These are phyloP conservation scores for Podospora comata DNA, from an alignment of 495 filamentous ascomycete genomes.

Conservation along the genomic window DNA sequence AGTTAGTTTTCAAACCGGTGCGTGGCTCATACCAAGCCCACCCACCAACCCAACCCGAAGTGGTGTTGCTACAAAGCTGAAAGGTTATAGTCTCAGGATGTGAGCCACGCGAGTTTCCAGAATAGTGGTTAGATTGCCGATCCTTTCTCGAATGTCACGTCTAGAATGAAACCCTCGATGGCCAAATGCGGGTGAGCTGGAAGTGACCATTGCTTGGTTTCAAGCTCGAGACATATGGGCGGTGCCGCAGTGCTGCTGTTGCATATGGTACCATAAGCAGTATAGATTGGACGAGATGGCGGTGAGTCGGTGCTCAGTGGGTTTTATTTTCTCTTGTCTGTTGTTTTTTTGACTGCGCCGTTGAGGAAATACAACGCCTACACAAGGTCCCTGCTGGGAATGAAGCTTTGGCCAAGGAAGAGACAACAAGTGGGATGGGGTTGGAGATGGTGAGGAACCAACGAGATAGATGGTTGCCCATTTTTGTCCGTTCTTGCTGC, in stretches of 20 bases:
- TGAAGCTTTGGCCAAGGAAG: not conserved
- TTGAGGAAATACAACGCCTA: not conserved
- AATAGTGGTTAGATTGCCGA: not conserved
- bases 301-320: not conserved
- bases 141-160: not conserved
- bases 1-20: not conserved
- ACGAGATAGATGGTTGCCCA: not conserved
- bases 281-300: not conserved
- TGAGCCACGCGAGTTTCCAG: not conserved
- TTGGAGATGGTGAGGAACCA: not conserved
- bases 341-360: not conserved
- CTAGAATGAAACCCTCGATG: not conserved
- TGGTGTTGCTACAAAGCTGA: too few species aligned
- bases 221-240: not conserved
- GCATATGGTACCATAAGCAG: not conserved
- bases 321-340: too few species aligned
- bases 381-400: not conserved
- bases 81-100: not conserved
- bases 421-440: not conserved
- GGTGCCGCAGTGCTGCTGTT: not conserved
- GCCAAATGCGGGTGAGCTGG: not conserved
- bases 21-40: not conserved
- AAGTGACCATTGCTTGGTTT: not conserved
- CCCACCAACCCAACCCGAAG: not conserved
- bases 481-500: not conserved